Base-by-base conservation (phyloP, 371 early-diverging fungal species). In the Mucor ambiguus region DNA sequence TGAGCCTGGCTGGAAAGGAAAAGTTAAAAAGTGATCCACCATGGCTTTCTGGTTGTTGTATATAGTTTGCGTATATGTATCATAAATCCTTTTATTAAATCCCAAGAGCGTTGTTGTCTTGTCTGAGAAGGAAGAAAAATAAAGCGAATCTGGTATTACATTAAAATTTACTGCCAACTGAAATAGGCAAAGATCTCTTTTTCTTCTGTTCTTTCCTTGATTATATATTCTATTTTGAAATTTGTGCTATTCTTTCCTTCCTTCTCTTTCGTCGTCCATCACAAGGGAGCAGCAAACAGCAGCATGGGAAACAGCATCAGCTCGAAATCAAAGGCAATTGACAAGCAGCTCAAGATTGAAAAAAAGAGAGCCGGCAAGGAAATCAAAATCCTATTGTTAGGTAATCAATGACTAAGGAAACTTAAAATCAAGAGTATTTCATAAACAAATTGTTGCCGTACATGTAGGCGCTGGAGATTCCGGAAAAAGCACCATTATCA, bases 401-500 rank as follows among this genome's bases (percentile, higher is more conserved):
- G 96, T 94, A 79, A 14, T 49, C 49, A 24, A 32, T 5, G 32
- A 1, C 18, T 2, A n/a, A 16, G 8, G n/a, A 55, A n/a, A 9
- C 43, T 11, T 22, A 10, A 33, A 30, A 65, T 35, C n/a, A 24
- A 26, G 30, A 9, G 4, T 22, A 9, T 2, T 20, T 58, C 41
- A 38, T 58, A 35, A 38, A 52, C 52, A 52, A 33, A 4, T 33
- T 33, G 35, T 33, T 30, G 3, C 2, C 5, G 10, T 24, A 12
- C 4, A 30, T 20, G 37, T 73, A 95, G 96, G 98, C 48, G 95
- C 96, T 52, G 98, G 98, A 55, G 98, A 97, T 80, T 95, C 96
- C 3, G 98, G 98, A 32, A 97, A 97, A 77, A 90, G 92, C 57
- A 97, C 98, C 35, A 93, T 97, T 69, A 81, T 97, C 46, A 97